Evolutionary conservation across 2,329 filamentous ascomycete genomes (phyloP).

Genomic region (Botryosphaeria dothidea): DNA sequence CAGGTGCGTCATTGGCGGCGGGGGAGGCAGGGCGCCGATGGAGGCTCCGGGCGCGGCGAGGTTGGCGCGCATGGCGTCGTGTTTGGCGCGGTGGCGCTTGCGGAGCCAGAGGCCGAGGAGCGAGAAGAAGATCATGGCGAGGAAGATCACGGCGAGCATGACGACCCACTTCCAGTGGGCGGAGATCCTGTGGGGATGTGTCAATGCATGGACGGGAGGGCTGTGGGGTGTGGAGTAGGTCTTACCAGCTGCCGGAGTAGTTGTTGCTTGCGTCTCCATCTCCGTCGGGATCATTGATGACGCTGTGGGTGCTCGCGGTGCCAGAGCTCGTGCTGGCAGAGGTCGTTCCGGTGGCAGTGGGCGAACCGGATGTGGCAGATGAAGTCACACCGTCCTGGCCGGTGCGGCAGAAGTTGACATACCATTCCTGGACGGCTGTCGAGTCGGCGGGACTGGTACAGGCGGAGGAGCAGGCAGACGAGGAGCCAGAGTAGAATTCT

Average conservation of each 20-base stretch:
- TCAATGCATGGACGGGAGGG: not conserved
- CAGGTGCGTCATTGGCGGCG: slow-evolving; percentile 9
- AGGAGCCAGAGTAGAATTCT: slow-evolving; percentile 45
- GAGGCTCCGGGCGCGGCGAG: slow-evolving; percentile 2
- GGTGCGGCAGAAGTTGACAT: slow-evolving; percentile 60
- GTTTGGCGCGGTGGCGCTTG: slow-evolving; percentile 70
- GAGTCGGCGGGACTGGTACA: slow-evolving; percentile 58
- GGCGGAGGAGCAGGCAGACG: slow-evolving; percentile 59
- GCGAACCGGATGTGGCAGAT: slow-evolving; percentile 30
- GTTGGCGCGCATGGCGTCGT: slow-evolving; percentile 49
- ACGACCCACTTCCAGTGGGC: slow-evolving; percentile 79
- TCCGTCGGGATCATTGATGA: slow-evolving; percentile 27
- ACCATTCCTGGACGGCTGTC: slow-evolving; percentile 68
- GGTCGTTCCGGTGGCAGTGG: slow-evolving; percentile 25
- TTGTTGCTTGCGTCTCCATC: slow-evolving; percentile 26
- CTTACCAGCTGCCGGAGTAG: slow-evolving; percentile 25
- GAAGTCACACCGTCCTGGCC: slow-evolving; percentile 23
- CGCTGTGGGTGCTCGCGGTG: slow-evolving; percentile 26
- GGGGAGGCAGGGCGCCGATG: slow-evolving; percentile 5
- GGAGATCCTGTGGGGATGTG: slow-evolving; percentile 56
- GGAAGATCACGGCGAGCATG: slow-evolving; percentile 73
- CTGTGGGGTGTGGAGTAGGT: not conserved
- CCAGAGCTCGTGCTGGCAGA: not conserved
- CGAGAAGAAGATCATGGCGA: slow-evolving; percentile 65
- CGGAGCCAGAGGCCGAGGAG: slow-evolving; percentile 66